Conservation (phyloP, 202 grass and related monocot genomes). For the Sporobolus alterniflorus region DNA sequence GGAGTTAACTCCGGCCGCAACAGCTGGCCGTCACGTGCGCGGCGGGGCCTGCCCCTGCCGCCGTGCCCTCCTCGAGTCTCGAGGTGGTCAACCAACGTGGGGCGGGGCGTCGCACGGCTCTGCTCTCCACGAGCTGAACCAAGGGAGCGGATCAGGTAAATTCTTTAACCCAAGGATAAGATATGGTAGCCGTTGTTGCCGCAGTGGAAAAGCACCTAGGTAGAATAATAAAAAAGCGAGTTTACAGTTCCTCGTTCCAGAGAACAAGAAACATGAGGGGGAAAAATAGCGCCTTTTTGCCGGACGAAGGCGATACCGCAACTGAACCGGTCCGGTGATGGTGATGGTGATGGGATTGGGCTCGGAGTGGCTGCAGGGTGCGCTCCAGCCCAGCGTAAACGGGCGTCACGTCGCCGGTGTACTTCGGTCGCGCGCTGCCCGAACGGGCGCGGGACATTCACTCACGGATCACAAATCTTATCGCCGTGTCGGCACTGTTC, state of each 20-base stretch:
- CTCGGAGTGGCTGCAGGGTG: not conserved
- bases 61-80: conserved; percentile 45
- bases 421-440: no score
- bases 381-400: not conserved
- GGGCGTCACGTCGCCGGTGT: not conserved
- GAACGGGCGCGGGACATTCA: no score
- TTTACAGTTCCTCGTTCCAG: not conserved
- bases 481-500: conserved; percentile 49
- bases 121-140: not conserved
- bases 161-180: conserved; percentile 3
- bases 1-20: conserved; percentile 37
- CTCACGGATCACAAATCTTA: conserved; percentile 26
- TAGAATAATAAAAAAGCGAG: not conserved
- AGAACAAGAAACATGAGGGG: not conserved
- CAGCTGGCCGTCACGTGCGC: conserved; percentile 12
- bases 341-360: no score
- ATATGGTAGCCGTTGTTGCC: conserved; percentile 10
- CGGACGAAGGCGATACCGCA: not conserved
- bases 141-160: conserved; percentile 27
- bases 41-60: not conserved
- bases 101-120: conserved; percentile 23
- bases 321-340: not conserved
- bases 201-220: not conserved
- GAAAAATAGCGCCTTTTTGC: not conserved
- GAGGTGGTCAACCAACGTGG: conserved; percentile 39